Conservation (phyloP, 148 eudicot genomes). For the Vaccinium vitisidaea region DNA sequence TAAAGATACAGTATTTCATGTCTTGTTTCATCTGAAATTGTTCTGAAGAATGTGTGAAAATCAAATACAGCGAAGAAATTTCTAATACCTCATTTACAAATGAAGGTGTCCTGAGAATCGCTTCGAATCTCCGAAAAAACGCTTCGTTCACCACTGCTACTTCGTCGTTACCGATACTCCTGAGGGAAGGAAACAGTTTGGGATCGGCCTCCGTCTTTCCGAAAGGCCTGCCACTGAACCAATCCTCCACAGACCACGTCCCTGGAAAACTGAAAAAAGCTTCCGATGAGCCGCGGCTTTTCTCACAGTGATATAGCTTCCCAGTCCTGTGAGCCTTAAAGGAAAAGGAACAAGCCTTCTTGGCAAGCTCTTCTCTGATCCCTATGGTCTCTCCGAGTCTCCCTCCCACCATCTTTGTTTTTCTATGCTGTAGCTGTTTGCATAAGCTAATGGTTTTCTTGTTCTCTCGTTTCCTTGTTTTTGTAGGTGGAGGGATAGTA, state of each 20-base stretch:
- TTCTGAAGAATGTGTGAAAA: background rate
- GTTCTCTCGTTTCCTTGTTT: background rate
- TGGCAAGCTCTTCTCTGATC: conserved; percentile 52
- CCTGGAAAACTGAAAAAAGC: conserved; percentile 61
- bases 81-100: conserved; percentile 55
- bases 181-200: conserved; percentile 59
- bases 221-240: conserved; percentile 47
- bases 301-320: conserved; percentile 41
- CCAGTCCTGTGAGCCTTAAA: conserved; percentile 56
- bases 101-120: conserved; percentile 32
- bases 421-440: background rate
- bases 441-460: background rate
- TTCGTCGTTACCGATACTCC: conserved; percentile 55
- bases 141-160: conserved; percentile 54
- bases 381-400: conserved; percentile 39
- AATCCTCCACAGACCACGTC: conserved; percentile 56
- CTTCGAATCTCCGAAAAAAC: conserved; percentile 50
- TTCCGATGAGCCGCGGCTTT: conserved; percentile 26
- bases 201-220: conserved; percentile 51
- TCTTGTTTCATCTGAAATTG: background rate
- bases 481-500: background rate
- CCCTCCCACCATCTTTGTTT: conserved; percentile 25
- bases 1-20: background rate
- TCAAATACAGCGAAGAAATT: background rate
- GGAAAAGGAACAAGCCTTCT: conserved; percentile 53